Evolutionary conservation across 768 basidiomycete genomes (phyloP), one percentile per base, ranked within the genome.

Genomic region (Rhizopogon salebrosus): DNA sequence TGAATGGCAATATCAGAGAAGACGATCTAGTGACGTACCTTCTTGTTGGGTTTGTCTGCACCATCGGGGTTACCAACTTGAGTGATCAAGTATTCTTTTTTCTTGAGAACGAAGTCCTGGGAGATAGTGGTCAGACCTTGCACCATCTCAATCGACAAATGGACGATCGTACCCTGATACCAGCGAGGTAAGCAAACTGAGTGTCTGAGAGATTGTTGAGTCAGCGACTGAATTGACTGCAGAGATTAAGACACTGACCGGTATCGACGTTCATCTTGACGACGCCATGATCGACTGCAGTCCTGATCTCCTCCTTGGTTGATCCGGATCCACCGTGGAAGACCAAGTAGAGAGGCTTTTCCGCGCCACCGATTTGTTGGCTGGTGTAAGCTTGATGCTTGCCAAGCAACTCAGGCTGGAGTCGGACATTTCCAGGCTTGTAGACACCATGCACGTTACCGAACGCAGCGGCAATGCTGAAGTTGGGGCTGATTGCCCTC

Each of bases 311-410:
- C 42, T 95, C 88, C 74, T 92, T 92, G 60, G 89, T 85, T 29
- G 97, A 98, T 41, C 97, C 97, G 49, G 97, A 98, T 58, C 97
- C 97, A 72, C 97, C 97, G 76, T 99, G 97, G 93, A 98, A 99
- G 72, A 98, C 97, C 56, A 98, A 90, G 84, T 87, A 98, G 90
- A 97, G 74, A 58, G 97, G 97, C 74, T 91, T 84, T 65, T 78
- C 70, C 55, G 73, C 75, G 41, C 80, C 76, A 45, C 79, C 80
- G 57, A 89, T 67, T 78, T 95, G 83, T 69, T 80, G 64, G 63
- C 76, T 77, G 45, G 87, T 81, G 73, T 82, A 84, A 23, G 68
- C 68, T 74, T 99, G 97, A 76, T 99, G 97, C 76, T 92, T 92
- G 27, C 81, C 80, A 59, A 99, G 82, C 56, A 99, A 80, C 58